Conservation (phyloP, 306 rosid genomes). For the Corylus americana region DNA sequence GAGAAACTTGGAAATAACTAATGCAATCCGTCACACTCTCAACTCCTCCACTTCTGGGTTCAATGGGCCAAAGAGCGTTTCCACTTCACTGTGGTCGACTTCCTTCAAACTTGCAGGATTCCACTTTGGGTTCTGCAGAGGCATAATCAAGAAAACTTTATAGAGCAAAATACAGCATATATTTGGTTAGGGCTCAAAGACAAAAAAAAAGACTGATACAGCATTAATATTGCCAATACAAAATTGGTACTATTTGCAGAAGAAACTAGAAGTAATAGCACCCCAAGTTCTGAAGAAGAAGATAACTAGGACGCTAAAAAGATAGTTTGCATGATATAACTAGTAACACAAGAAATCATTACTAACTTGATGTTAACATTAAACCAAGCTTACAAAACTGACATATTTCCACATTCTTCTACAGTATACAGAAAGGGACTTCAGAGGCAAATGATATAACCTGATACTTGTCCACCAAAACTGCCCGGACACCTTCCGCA, state of each 20-base stretch:
- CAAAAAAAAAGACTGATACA: background rate
- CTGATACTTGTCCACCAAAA: constrained; percentile 97
- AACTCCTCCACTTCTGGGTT: constrained; percentile 51
- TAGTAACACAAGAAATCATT: background rate
- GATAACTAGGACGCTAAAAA: background rate
- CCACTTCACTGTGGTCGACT: constrained; percentile 59
- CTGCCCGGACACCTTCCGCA: constrained; percentile 94
- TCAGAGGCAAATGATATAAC: constrained; percentile 40
- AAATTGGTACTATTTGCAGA: background rate
- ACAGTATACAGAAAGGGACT: constrained; percentile 9
- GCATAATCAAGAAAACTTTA: constrained; percentile 8
- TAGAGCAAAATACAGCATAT: constrained; percentile 8
- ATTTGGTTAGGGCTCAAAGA: background rate
- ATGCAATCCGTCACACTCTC: constrained; percentile 28
- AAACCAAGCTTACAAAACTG: background rate
- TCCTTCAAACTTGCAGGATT: constrained; percentile 72
- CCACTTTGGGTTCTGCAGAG: constrained; percentile 86
- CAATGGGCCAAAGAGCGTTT: constrained; percentile 64
- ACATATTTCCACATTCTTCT: constrained; percentile 6
- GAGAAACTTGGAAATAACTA: background rate
- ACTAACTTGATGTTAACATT: constrained; percentile 6
- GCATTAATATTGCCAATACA: background rate
- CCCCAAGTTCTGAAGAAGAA: background rate
- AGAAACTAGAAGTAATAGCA: background rate
- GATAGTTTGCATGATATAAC: constrained; percentile 14